A percentile compares a stretch with the other conserved stretches of the same genome.
phyloP scores from a whole-genome alignment of 352 stramenopile species.

The Phytophthora cactorum region DNA sequence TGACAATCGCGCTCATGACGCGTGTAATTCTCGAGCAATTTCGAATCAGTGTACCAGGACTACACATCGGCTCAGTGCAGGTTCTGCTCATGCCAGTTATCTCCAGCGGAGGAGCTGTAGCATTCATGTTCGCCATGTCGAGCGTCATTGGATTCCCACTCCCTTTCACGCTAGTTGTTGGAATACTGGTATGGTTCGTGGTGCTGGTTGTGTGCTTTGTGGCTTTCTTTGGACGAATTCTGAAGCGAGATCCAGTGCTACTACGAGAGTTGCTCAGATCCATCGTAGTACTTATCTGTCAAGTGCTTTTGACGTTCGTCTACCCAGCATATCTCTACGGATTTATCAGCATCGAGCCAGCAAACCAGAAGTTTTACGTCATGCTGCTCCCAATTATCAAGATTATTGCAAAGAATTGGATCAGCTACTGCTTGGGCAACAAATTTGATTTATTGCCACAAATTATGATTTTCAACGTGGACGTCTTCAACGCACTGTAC shows the following conservation, averaged over 20 bases:
- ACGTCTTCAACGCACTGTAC: conserved; percentile 1
- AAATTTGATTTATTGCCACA: neutral
- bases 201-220: conserved; percentile 6
- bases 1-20: neutral
- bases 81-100: neutral
- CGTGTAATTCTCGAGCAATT: neutral
- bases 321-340: conserved; percentile 25
- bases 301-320: conserved; percentile 36
- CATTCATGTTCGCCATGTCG: conserved; percentile 1
- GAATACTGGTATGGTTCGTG: neutral
- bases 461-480: conserved; percentile 3
- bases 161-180: neutral
- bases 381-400: conserved; percentile 10
- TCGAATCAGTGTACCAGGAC: neutral
- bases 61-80: neutral
- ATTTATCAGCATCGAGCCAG: conserved; percentile 37
- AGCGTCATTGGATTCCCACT: neutral
- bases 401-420: conserved; percentile 1
- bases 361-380: conserved; percentile 31
- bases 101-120: neutral
- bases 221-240: conserved; percentile 8
- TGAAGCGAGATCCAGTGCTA: conserved; percentile 4
- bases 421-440: conserved; percentile 3
- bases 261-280: conserved; percentile 7
- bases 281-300: conserved; percentile 24